Base-by-base conservation (phyloP, 2,329 filamentous ascomycete species). In the Dactylellina cionopaga region DNA sequence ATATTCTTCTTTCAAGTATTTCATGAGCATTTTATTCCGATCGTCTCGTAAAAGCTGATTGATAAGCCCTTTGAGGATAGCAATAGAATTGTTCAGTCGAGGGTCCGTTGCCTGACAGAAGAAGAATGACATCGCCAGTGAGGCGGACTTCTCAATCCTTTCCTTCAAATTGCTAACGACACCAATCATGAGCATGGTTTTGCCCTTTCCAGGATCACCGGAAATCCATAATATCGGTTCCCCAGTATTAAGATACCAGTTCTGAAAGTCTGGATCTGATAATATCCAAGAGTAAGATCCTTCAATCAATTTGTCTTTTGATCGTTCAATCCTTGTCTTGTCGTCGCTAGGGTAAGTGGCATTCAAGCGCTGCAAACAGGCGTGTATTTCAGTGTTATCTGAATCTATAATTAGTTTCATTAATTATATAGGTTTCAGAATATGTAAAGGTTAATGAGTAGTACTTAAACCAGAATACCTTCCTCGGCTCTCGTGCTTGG, bases 111-210 rank as follows among this genome's bases (percentile, higher is more conserved):
- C 58, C 24, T 44, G 58, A 25, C 58, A 63, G 37, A 63, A 63
- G 19, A 60, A 60, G 19, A 37, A 63, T 2, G 58, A 63, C 4
- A 63, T 29, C 1, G 46, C 58, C 3, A 29, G 24, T 9, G 35
- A n/a, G 1, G n/a, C 39, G 11, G 33, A n/a, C 6, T 19, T 33
- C 1, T 24, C 11, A 33, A 35, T 31, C 9, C 17, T 6, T 5
- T 41, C 33, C 7, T 13, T 35, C 6, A 63, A 13, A 24, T 52
- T 13, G 11, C 44, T 27, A 4, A 44, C 22, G 11, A 51, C 22
- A 5, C 46, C 33, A 31, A 52, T 63, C 33, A 63, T 52, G 10
- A 52, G 43, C 58, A 63, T 63, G n/a, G 58, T 63, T 44, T 63
- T 63, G 1, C 58, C 58, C 17, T 63, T 63, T 10, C 58, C 58